phyloP scores from a whole-genome alignment of 768 basidiomycete genomes.

The Hygrocybe punicea region DNA sequence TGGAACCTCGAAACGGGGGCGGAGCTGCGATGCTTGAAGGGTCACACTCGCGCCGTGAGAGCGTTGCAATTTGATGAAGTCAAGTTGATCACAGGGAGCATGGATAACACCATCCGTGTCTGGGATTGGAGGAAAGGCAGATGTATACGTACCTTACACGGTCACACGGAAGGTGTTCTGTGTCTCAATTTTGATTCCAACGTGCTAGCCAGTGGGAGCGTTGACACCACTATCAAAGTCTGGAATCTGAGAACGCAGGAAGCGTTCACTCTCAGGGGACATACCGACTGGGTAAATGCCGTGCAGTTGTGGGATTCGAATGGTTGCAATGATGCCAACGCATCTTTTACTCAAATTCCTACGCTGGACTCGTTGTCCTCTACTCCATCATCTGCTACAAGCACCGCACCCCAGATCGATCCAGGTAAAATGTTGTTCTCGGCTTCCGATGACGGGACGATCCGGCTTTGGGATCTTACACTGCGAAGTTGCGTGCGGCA shows the following conservation, averaged over 20 bases:
- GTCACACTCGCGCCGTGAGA: conserved; percentile 89
- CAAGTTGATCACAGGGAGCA: conserved; percentile 92
- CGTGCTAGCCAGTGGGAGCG: conserved; percentile 88
- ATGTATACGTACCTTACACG: conserved; percentile 82
- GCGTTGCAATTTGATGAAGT: conserved; percentile 94
- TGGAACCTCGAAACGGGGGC: conserved; percentile 95
- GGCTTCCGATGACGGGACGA: conserved; percentile 90
- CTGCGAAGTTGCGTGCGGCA: conserved; percentile 74
- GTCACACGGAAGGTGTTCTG: conserved; percentile 89
- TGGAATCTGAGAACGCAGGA: conserved; percentile 92
- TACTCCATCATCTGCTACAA: conserved; percentile 23
- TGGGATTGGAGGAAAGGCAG: conserved; percentile 94
- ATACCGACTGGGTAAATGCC: conserved; percentile 93
- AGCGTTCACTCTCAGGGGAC: conserved; percentile 89
- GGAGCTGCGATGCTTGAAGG: conserved; percentile 77
- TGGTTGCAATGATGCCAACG: conserved; percentile 25
- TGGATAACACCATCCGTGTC: conserved; percentile 93
- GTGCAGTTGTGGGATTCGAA: conserved; percentile 88
- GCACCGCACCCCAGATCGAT: conserved; percentile 51
- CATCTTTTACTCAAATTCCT: conserved; percentile 29
- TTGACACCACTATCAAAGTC: conserved; percentile 91
- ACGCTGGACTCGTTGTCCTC: conserved; percentile 34
- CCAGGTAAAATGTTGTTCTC: conserved; percentile 96
- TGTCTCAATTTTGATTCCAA: conserved; percentile 89
- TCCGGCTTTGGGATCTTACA: conserved; percentile 91